Percentiles rank a stretch among this genome's conserved stretches.
Evolutionary conservation across 345 rosid species (phyloP).

Genomic region (Eucalyptus caleyi): DNA sequence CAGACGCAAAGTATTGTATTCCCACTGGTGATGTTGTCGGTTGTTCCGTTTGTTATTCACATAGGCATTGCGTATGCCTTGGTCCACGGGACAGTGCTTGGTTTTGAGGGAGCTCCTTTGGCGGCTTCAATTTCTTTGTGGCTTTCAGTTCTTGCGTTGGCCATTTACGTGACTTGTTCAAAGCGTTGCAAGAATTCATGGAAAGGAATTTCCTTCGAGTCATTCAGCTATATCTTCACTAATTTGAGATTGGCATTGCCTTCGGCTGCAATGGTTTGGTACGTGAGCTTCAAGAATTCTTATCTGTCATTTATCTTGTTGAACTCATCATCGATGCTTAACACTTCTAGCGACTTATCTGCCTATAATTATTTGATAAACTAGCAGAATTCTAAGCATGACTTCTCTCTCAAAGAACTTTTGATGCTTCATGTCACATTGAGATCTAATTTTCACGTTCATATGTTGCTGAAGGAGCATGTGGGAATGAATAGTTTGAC

Average conservation of each 20-base stretch:
- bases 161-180: constrained; percentile 23
- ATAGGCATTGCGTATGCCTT: constrained; percentile 29
- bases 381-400: background rate
- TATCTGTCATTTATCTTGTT: background rate
- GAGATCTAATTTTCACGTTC: background rate
- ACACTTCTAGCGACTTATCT: background rate
- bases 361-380: background rate
- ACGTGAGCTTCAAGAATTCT: background rate
- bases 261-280: constrained; percentile 84
- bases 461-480: background rate
- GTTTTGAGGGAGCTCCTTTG: constrained; percentile 60
- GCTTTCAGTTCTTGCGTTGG: constrained; percentile 34
- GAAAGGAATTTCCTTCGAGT: constrained; percentile 42
- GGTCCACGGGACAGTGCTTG: constrained; percentile 28
- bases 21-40: constrained; percentile 36
- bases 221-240: constrained; percentile 10
- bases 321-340: background rate
- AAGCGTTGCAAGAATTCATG: constrained; percentile 39
- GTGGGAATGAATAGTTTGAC: background rate
- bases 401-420: background rate
- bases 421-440: background rate
- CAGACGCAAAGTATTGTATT: constrained; percentile 61
- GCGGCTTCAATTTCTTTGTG: constrained; percentile 68
- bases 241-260: constrained; percentile 49
- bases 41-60: constrained; percentile 32